These are phyloP conservation scores for Mariannaea elegans DNA, from an alignment of 2,329 filamentous ascomycete genomes.

Conservation along the genomic window DNA sequence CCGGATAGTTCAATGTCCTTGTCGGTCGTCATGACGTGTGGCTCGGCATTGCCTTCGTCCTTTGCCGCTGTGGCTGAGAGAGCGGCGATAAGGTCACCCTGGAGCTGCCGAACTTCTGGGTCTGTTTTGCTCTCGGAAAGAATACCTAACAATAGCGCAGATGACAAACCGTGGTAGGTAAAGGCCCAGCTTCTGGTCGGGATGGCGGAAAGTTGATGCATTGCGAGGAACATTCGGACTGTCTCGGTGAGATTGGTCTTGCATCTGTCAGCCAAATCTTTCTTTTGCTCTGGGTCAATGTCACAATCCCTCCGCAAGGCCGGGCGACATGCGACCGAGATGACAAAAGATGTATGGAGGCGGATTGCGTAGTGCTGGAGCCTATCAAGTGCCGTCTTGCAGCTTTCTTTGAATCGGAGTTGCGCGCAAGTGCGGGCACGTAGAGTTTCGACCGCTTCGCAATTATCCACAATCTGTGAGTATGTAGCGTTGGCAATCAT, in stretches of 20 bases:
- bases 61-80: conserved; percentile 71
- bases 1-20: conserved; percentile 70
- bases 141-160: conserved; percentile 70
- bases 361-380: conserved; percentile 71
- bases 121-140: conserved; percentile 70
- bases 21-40: conserved; percentile 63
- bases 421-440: conserved; percentile 59
- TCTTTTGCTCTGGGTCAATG: conserved; percentile 62
- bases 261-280: conserved; percentile 64
- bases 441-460: conserved; percentile 62
- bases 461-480: conserved; percentile 65
- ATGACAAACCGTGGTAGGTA: conserved; percentile 73
- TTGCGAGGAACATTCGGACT: conserved; percentile 73
- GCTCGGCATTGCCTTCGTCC: conserved; percentile 63
- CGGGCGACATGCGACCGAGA: conserved; percentile 71
- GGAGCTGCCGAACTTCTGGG: conserved; percentile 69
- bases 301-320: conserved; percentile 65
- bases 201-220: conserved; percentile 74
- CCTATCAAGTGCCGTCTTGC: conserved; percentile 69
- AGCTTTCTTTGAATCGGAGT: conserved; percentile 67
- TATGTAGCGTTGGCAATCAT: conserved; percentile 59
- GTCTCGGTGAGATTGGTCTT: conserved; percentile 71
- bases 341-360: conserved; percentile 72
- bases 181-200: conserved; percentile 74
- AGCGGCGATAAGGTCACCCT: conserved; percentile 70